Base-by-base conservation (phyloP, 257 asterid species). In the Voacanga thouarsii region DNA sequence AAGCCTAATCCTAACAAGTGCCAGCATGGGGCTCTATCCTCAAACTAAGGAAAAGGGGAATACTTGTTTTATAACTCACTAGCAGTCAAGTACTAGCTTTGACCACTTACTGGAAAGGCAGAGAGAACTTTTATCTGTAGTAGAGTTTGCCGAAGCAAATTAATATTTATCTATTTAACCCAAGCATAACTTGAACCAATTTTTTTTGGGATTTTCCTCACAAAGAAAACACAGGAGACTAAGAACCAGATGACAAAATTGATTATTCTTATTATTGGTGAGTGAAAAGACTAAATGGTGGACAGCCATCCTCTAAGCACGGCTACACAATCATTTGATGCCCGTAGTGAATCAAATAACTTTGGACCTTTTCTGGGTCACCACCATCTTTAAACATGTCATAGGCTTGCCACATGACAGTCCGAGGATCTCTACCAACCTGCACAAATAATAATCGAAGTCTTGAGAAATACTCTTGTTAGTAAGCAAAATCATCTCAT, bases 351-450 rank as follows among this genome's bases (percentile, higher is more conserved):
- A 61, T 21, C 23, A 74, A 60, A 67, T 28, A 33, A n/a, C 39
- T 72, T 53, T 53, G 3, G 65, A 94, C 98, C 97, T 94, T 88
- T 87, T 92, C 91, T 3, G 98, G 97, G 82, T 94, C 94, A 65
- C 94, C 96, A 3, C 97, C 97, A 60, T 88, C 92, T 86, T 87
- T 94, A 81, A 94, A 91, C 96, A 91, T 77, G 84, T 59, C 24
- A 80, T 92, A 91, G 39, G 90, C 91, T 82, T 88, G 91, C 83
- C 92, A 83, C 96, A 94, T 94, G 77, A 85, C 90, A 74, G 97
- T 89, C 37, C 97, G 94, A 16, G 96, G 64, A 87, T 94, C 99
- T 83, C 64, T 76, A 80, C 97, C 97, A 64, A 94, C 97, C 97
- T 94, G 87, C 80, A 78, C 68, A 66, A 8, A 53, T 21, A 60